phyloP scores from a whole-genome alignment of 257 asterid genomes.

The Anisodus tanguticus region DNA sequence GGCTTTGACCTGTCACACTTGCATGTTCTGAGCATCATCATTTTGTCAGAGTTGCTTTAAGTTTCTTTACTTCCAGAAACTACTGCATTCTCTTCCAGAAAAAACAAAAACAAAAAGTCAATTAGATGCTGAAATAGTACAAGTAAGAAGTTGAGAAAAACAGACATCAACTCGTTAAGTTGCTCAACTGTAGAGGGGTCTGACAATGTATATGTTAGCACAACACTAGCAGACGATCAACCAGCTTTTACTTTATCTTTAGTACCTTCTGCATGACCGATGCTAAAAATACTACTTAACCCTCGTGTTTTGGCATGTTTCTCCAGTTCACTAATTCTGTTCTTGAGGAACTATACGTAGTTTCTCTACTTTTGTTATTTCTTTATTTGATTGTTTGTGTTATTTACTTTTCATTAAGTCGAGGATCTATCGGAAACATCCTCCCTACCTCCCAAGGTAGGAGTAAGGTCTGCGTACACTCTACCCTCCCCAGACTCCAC shows the following conservation, averaged over 20 bases:
- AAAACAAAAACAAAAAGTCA: not conserved
- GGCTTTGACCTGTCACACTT: conserved; percentile 4
- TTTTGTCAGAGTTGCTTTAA: not conserved
- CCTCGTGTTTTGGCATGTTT: conserved; percentile 50
- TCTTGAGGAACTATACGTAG: conserved; percentile 52
- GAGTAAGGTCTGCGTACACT: no score
- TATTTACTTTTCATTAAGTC: no score
- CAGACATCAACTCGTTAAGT: not conserved
- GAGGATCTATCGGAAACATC: no score
- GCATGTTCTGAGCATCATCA: not conserved
- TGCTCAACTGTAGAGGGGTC: not conserved
- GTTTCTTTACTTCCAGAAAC: conserved; percentile 12
- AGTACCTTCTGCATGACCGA: conserved; percentile 38
- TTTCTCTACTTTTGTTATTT: no score
- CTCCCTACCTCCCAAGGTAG: no score
- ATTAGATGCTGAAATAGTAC: not conserved
- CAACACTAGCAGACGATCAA: conserved; percentile 1
- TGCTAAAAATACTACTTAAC: conserved; percentile 47
- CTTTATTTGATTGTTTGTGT: no score
- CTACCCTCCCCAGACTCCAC: no score
- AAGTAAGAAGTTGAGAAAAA: not conserved
- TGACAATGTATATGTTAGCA: conserved; percentile 16
- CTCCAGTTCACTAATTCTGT: conserved; percentile 55
- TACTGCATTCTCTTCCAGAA: not conserved
- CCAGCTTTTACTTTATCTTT: conserved; percentile 31